These are phyloP conservation scores for Ascobolus immersus DNA, from an alignment of 495 filamentous ascomycete species.

Conservation along the genomic window DNA sequence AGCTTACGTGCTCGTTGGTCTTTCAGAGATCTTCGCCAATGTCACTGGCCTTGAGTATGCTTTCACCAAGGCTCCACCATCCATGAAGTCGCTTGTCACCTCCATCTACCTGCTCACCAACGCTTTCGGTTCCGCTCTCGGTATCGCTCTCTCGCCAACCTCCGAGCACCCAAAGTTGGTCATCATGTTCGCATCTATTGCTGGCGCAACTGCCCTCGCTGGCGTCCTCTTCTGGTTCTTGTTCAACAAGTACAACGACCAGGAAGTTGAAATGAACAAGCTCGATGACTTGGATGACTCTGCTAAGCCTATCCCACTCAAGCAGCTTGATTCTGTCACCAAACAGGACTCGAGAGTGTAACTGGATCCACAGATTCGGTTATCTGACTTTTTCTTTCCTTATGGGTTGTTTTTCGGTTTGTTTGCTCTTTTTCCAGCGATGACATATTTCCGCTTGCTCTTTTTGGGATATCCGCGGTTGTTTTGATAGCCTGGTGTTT, in stretches of 20 bases:
- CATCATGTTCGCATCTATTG: constrained; percentile 27
- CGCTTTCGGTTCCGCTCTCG: constrained; percentile 19
- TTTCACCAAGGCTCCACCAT: constrained; percentile 20
- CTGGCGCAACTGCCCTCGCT: constrained; percentile 23
- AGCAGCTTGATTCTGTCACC: too few relatives aligned
- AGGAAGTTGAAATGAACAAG: constrained; percentile 19
- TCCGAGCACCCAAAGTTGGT: constrained; percentile 24
- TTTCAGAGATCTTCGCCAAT: constrained; percentile 23
- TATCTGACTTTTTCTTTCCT: too few relatives aligned
- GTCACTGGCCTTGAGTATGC: constrained; percentile 35
- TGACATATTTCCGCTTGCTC: too few relatives aligned
- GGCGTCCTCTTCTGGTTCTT: constrained; percentile 25
- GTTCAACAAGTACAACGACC: constrained; percentile 23
- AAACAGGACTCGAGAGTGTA: too few relatives aligned
- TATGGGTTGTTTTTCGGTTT: too few relatives aligned
- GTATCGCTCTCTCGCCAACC: constrained; percentile 20
- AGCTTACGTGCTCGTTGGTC: constrained; percentile 21
- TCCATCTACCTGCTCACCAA: constrained; percentile 18
- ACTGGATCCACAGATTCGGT: too few relatives aligned
- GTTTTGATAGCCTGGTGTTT: too few relatives aligned
- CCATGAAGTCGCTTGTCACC: constrained; percentile 21
- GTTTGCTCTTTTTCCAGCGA: too few relatives aligned
- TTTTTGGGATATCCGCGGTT: too few relatives aligned
- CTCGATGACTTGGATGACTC: too few relatives aligned
- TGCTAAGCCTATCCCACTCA: too few relatives aligned